Base-by-base conservation (phyloP, 116 monocot species). In the Iris pallida region DNA sequence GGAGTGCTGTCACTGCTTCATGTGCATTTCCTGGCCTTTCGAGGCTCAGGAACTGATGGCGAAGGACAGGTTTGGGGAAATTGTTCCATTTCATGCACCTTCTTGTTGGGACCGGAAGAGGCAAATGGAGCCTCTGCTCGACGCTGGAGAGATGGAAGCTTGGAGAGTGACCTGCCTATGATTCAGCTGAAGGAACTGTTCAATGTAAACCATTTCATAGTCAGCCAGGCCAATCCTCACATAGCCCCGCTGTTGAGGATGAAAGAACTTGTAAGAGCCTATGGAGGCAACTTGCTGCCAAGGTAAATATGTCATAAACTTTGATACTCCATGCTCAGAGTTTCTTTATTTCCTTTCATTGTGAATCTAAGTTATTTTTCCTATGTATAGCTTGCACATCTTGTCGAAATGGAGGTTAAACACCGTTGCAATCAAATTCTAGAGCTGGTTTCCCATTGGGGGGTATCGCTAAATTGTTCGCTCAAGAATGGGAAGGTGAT, bases 401-500 rank as follows among this genome's bases (percentile, higher is more conserved):
- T 96, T 64, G 69, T 69, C 48, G 96, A 92, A 73, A 89, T 92
- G 92, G 89, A 96, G 75, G 86, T 96, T 14, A 96, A 96, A 68
- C 96, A 92, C 73, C 81, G 96, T 71, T 96, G 89, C 82, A 96
- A 92, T 53, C 96, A 96, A 76, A 69, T 96, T 59, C 78, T 85
- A 12, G 89, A 92, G 73, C 87, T 45, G 92, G 96, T n/a, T 85
- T 89, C 74, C 96, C 96, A 30, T 42, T 96, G 57, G 87, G 87
- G 11, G 89, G 89, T 58, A 46, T 96, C 20, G 89, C 89, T 4
- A 96, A 96, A 67, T 69, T 96, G 59, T 96, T 96, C 73, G 85
- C 96, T 72, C 92, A 96, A 78, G 96, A 96, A 54, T 96, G 96
- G 96, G 96, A 92, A 59, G 96, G 96, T 61, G 92, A 96, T 76